phyloP scores from a whole-genome alignment of 257 asterid species.

The Solanum phureja region DNA sequence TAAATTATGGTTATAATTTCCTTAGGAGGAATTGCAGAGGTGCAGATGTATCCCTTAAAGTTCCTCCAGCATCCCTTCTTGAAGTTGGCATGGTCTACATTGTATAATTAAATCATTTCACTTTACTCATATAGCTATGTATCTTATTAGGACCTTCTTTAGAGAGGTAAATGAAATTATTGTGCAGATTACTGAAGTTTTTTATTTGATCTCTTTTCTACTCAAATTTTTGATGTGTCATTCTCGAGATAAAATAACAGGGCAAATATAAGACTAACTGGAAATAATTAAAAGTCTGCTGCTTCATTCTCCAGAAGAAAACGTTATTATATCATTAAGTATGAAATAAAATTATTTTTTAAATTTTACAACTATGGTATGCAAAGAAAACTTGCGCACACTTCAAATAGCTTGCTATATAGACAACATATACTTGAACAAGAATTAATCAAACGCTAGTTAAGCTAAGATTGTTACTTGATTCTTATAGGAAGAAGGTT shows the following conservation, averaged over 20 bases:
- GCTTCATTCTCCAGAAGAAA: background rate
- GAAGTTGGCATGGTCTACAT: constrained; percentile 95
- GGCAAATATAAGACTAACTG: background rate
- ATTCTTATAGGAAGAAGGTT: background rate
- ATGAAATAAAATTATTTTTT: background rate
- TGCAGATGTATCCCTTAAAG: constrained; percentile 80
- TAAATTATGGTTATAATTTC: constrained; percentile 73
- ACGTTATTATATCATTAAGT: background rate
- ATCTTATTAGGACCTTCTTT: background rate
- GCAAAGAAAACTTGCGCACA: background rate
- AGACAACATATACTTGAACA: background rate
- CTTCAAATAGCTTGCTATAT: too few relatives aligned
- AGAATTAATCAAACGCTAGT: too few relatives aligned
- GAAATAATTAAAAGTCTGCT: background rate
- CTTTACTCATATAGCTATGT: background rate
- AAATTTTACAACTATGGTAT: background rate
- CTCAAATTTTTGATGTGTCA: background rate
- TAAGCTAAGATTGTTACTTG: background rate
- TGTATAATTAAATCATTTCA: constrained; percentile 32
- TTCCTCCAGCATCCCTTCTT: constrained; percentile 92
- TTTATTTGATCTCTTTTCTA: background rate
- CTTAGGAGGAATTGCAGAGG: constrained; percentile 80
- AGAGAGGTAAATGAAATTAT: background rate
- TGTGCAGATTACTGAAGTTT: background rate
- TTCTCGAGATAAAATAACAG: background rate